Evolutionary conservation across 768 basidiomycete species (phyloP).

Genomic region (Hypsizygus marmoreus): DNA sequence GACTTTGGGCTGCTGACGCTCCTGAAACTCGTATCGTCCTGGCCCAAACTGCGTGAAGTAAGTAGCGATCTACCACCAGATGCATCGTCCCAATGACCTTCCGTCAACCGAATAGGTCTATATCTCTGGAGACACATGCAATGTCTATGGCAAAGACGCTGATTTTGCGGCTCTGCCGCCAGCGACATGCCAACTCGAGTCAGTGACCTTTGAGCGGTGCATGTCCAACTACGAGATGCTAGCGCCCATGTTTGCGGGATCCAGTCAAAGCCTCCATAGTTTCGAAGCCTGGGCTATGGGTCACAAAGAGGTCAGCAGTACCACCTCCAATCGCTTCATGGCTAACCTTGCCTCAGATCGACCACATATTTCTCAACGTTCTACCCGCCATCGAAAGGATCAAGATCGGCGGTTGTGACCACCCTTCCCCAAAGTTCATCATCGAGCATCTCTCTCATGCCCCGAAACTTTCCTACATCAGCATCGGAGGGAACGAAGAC

Average conservation of each 20-base stretch:
- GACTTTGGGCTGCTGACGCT: no score
- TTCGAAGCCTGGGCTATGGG: conserved; percentile 10
- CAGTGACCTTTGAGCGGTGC: conserved; percentile 7
- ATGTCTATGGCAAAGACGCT: no score
- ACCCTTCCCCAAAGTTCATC: conserved; percentile 5
- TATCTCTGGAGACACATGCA: no score
- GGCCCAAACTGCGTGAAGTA: no score
- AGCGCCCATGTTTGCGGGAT: conserved; percentile 11
- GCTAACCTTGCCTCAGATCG: neutral
- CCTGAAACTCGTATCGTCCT: no score
- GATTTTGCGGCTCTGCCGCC: conserved; percentile 16
- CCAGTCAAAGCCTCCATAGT: conserved; percentile 3
- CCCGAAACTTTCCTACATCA: conserved; percentile 1
- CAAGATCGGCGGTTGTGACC: conserved; percentile 5
- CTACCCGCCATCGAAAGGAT: conserved; percentile 8
- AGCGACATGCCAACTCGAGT: conserved; percentile 6
- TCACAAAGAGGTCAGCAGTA: neutral
- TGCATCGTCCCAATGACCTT: no score
- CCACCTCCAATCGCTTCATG: neutral
- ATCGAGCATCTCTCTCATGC: conserved; percentile 5
- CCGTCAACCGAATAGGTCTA: no score
- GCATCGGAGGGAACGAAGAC: conserved; percentile 7
- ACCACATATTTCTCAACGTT: conserved; percentile 1
- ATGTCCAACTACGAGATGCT: no score
- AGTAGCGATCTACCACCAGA: no score